A percentile compares a stretch with the other conserved stretches of the same genome.
Conservation (phyloP, 129 eudicot species). For the Saussurea involucrata region DNA sequence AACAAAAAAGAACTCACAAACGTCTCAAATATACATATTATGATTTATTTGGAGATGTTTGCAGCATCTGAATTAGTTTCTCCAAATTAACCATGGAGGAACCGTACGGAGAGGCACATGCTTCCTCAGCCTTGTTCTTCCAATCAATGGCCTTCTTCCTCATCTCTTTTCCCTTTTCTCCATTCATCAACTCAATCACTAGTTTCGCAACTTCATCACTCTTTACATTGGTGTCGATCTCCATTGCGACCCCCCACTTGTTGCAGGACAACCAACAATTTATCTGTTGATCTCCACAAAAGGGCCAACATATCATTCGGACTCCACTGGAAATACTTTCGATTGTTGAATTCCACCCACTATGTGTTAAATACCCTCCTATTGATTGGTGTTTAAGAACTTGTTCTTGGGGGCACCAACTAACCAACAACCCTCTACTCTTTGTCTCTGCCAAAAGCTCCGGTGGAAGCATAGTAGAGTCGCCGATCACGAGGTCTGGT, state of each 20-base stretch:
- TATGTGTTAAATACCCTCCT: neutral
- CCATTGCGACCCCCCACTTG: conserved; percentile 16
- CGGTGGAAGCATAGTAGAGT: neutral
- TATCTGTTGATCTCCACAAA: conserved; percentile 43
- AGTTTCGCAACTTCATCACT: conserved; percentile 31
- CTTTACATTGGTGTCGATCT: conserved; percentile 38
- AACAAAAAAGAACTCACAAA: neutral
- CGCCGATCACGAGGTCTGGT: conserved; percentile 21
- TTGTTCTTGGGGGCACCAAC: neutral
- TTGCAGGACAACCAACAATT: conserved; percentile 38
- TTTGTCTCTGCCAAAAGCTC: conserved; percentile 21
- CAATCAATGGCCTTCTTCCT: conserved; percentile 36
- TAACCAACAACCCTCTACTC: conserved; percentile 10
- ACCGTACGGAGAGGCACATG: neutral
- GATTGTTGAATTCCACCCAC: neutral
- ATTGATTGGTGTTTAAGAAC: neutral
- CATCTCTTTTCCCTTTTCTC: conserved; percentile 32
- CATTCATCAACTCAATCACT: conserved; percentile 19
- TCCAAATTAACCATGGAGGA: neutral
- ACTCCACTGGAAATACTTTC: conserved; percentile 27
- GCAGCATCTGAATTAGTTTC: neutral
- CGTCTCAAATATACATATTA: neutral
- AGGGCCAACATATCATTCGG: conserved; percentile 47
- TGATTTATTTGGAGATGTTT: neutral
- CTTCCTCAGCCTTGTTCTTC: conserved; percentile 29